Evolutionary conservation across 1,284 basidiomycete species (phyloP).

Genomic region (Ceratobasidium sp.): DNA sequence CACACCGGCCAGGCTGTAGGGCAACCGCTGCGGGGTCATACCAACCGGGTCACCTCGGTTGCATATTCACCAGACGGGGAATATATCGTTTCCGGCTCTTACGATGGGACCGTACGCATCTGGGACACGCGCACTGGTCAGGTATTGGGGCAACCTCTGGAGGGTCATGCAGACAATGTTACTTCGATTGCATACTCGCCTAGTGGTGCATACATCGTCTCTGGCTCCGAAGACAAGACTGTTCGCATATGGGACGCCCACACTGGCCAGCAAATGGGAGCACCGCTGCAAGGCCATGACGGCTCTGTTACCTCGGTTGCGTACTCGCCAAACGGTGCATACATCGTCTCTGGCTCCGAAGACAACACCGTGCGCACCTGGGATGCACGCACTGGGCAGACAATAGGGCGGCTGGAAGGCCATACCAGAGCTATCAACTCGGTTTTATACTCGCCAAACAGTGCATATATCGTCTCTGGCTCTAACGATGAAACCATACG

Average conservation of each 20-base stretch:
- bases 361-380: too few species aligned
- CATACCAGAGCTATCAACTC: too few species aligned
- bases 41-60: too few species aligned
- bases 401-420: too few species aligned
- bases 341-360: too few species aligned
- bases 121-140: constrained; percentile 10
- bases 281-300: constrained; percentile 8
- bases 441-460: too few species aligned
- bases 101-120: constrained; percentile 2
- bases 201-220: background rate
- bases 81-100: constrained; percentile 23
- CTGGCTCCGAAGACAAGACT: background rate
- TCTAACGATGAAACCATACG: too few species aligned
- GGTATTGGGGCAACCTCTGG: background rate
- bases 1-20: background rate
- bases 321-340: constrained; percentile 5
- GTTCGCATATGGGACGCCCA: constrained; percentile 10
- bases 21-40: too few species aligned
- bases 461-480: too few species aligned
- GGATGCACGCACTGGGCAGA: too few species aligned
- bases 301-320: background rate
- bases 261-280: background rate
- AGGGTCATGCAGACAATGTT: background rate
- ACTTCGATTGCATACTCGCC: background rate
- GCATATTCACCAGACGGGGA: constrained; percentile 9